Base-by-base conservation (phyloP, 192 early-diverging fungal species). In the Entomortierella lignicola region DNA sequence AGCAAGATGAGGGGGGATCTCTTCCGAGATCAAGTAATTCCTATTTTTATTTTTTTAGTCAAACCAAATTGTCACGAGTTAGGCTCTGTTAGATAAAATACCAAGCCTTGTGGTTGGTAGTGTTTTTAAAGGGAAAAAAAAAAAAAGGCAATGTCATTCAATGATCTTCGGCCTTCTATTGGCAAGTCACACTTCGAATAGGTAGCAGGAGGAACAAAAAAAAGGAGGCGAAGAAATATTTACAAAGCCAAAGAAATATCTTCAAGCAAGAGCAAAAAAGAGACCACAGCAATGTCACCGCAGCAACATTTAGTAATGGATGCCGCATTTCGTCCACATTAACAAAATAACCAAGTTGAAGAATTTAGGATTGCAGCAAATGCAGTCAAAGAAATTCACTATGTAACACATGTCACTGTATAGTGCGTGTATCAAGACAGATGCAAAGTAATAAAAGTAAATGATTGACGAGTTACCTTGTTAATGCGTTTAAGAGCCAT, bases 401-500 rank as follows among this genome's bases (percentile, higher is more conserved):
- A n/a, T n/a, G n/a, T n/a, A n/a, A n/a, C n/a, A n/a, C n/a, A n/a
- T n/a, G n/a, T n/a, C n/a, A n/a, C n/a, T n/a, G n/a, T n/a, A n/a
- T n/a, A n/a, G n/a, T n/a, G n/a, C n/a, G 34, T 37, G 34, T 26
- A 34, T 18, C 8, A 34, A 55, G 39, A 20, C 5, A 20, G 4
- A 25, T 17, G 30, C 48, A 23, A 51, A n/a, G 31, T 37, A 17
- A 60, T 43, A 41, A 6, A 41, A 29, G 59, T 25, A 60, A 61
- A 31, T 11, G 47, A 37, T 23, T 23, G 23, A 61, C 32, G 31
- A 80, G 85, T 69, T 90, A 95, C 97, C 94, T 98, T 98, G 89
- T 94, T 96, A 91, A 99, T 99, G 84, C 97, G 93, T 89, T 98
- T 98, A 56, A 97, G 86, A 85, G 97, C 96, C 97, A 99, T 99